Evolutionary conservation across 2,329 filamentous ascomycete genomes (phyloP), one percentile per base, ranked within the genome.

Genomic region (Botrytis aclada): DNA sequence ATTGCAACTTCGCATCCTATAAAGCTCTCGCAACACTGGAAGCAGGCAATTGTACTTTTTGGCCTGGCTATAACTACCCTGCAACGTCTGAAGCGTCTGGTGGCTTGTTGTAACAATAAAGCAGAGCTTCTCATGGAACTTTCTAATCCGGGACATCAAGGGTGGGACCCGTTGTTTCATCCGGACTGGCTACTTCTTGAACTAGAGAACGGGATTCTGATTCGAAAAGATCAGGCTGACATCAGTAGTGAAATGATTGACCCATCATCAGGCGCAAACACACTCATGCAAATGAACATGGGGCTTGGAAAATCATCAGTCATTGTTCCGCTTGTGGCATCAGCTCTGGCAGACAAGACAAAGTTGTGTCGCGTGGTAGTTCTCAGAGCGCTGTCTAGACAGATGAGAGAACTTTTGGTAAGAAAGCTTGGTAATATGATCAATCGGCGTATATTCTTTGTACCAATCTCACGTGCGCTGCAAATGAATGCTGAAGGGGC

Each of bases 231-330:
- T 0, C 77, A 78, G 54, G 75, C 74, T 5, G 78, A 86, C 2
- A 88, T 93, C 67, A 88, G 90, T 0, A 62, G 72, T 0, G 78
- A 85, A 32, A 93, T 93, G 87, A 86, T 84, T 3, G 69, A 77
- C 0, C 84, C 85, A 0, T 76, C 78, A 0, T 78, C 77, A 0
- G 79, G 77, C 0, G 41, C 78, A 0, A 92, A 90, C 75, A 79
- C 84, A 0, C 85, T 90, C 0, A 86, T 92, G 82, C 89, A 92
- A 76, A 80, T 93, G 3, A 92, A 92, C 75, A 93, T 93, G 90
- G 91, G 91, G 0, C 86, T 92, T 77, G 91, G 90, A 0, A 93
- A 93, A 75, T 89, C 89, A 0, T 91, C 90, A 0, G 87, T 92
- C 1, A 93, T 94, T 66, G 84, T 91, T 0, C 91, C 90, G 0